Conservation (phyloP, 179 eudicot genomes). For the Sideroxylon spinosum region DNA sequence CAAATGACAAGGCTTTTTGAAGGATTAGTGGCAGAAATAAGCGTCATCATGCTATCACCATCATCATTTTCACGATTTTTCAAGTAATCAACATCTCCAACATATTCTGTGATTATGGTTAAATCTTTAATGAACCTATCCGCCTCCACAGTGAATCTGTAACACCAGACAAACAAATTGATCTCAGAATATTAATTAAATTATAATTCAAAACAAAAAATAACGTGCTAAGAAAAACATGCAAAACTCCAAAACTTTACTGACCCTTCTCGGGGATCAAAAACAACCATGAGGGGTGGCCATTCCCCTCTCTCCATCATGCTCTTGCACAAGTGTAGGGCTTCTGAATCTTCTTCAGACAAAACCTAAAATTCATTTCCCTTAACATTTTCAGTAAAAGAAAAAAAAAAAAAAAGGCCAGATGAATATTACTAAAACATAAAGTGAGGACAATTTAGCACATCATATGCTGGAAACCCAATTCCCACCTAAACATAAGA, state of each 20-base stretch:
- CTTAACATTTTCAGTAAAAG: background rate
- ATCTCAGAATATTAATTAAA: background rate
- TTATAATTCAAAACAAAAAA: background rate
- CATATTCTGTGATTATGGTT: slow-evolving; percentile 88
- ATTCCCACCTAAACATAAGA: background rate
- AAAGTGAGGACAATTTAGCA: background rate
- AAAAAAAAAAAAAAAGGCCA: background rate
- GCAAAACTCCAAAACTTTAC: slow-evolving; percentile 5
- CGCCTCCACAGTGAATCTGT: slow-evolving; percentile 90
- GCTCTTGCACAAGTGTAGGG: slow-evolving; percentile 62
- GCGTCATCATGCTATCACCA: slow-evolving; percentile 97
- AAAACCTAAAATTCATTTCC: slow-evolving; percentile 44
- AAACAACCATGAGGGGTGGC: slow-evolving; percentile 95
- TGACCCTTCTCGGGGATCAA: slow-evolving; percentile 85
- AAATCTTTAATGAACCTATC: slow-evolving; percentile 69
- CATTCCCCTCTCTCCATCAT: slow-evolving; percentile 96
- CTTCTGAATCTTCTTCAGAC: slow-evolving; percentile 60
- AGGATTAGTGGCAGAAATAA: slow-evolving; percentile 55
- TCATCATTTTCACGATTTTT: slow-evolving; percentile 73
- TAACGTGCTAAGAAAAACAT: background rate
- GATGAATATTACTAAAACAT: background rate
- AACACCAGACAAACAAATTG: slow-evolving; percentile 7
- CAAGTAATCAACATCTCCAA: slow-evolving; percentile 90
- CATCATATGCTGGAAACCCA: no score
- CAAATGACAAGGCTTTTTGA: slow-evolving; percentile 79